phyloP scores from a whole-genome alignment of 2,329 filamentous ascomycete species.

The Alternaria hordeiaustralica region DNA sequence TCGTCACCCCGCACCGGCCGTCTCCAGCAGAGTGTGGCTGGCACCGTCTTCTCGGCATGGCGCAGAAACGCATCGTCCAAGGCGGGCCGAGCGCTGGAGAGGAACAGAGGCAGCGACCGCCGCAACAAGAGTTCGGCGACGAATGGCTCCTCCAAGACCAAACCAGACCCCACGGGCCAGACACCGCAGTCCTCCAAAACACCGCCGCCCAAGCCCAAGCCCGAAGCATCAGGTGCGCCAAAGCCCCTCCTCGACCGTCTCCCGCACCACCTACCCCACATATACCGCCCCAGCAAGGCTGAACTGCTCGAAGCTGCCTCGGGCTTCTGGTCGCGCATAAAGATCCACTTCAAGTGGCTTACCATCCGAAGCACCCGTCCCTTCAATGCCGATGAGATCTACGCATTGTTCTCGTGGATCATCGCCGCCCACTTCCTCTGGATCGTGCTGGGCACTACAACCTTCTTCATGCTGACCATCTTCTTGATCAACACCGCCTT shows the following conservation, averaged over 20 bases:
- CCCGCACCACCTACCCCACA: constrained; percentile 66
- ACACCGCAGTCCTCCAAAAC: constrained; percentile 31
- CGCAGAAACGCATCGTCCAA: constrained; percentile 36
- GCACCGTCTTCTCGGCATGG: constrained; percentile 39
- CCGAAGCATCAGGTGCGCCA: constrained; percentile 26
- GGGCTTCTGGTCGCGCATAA: constrained; percentile 88
- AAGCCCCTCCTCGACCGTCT: constrained; percentile 63
- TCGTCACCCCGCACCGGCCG: constrained; percentile 5
- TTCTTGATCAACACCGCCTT: constrained; percentile 94
- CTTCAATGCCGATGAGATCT: constrained; percentile 96
- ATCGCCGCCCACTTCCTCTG: constrained; percentile 91
- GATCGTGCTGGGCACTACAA: constrained; percentile 96
- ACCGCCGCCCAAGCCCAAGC: constrained; percentile 29
- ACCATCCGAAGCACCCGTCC: constrained; percentile 92
- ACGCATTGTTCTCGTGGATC: constrained; percentile 94
- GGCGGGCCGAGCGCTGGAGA: constrained; percentile 20
- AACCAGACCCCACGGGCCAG: constrained; percentile 17
- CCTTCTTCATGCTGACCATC: constrained; percentile 92
- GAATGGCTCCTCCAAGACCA: constrained; percentile 31
- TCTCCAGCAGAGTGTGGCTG: constrained; percentile 29
- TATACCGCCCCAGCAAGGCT: constrained; percentile 87
- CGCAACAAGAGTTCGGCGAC: constrained; percentile 50
- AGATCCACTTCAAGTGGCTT: constrained; percentile 96
- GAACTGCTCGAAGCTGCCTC: constrained; percentile 90
- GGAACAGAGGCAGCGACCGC: constrained; percentile 22